phyloP scores from a whole-genome alignment of 2,329 filamentous ascomycete genomes.

The Pseudogymnoascus sp. region DNA sequence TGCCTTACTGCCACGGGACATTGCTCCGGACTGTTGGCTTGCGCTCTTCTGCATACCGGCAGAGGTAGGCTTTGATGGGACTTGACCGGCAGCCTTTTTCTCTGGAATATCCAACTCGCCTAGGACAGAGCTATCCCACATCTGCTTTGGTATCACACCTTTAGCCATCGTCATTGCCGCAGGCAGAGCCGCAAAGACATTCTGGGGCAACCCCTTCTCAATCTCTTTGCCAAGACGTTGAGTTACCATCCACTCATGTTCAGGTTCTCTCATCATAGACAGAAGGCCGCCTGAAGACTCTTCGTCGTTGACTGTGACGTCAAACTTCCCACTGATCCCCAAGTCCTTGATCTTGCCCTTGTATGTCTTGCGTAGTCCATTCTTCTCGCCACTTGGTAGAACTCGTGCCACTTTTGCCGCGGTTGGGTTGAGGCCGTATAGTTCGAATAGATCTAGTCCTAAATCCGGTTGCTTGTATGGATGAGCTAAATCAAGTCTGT shows the following conservation, averaged over 20 bases:
- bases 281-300: conserved; percentile 48
- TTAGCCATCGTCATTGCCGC: conserved; percentile 53
- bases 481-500: conserved; percentile 29
- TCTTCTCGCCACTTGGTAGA: conserved; percentile 61
- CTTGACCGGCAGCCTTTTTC: conserved; percentile 20
- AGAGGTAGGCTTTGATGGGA: conserved; percentile 43
- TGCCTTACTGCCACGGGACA: conserved; percentile 16
- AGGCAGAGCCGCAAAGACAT: conserved; percentile 39
- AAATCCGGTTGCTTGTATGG: conserved; percentile 39
- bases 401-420: conserved; percentile 57
- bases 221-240: conserved; percentile 51
- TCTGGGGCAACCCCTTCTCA: conserved; percentile 44
- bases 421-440: conserved; percentile 50
- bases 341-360: conserved; percentile 62
- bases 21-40: not conserved
- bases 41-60: conserved; percentile 46
- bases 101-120: conserved; percentile 42
- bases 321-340: conserved; percentile 56
- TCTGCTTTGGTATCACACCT: conserved; percentile 47
- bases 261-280: conserved; percentile 45
- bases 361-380: conserved; percentile 61
- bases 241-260: conserved; percentile 52
- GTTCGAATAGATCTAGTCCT: conserved; percentile 53
- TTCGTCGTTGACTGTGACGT: conserved; percentile 50
- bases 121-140: conserved; percentile 54